A percentile compares a stretch with the other conserved stretches of the same genome.
Conservation (phyloP, 2,329 filamentous ascomycete genomes). For the Didymella keratinophila region DNA sequence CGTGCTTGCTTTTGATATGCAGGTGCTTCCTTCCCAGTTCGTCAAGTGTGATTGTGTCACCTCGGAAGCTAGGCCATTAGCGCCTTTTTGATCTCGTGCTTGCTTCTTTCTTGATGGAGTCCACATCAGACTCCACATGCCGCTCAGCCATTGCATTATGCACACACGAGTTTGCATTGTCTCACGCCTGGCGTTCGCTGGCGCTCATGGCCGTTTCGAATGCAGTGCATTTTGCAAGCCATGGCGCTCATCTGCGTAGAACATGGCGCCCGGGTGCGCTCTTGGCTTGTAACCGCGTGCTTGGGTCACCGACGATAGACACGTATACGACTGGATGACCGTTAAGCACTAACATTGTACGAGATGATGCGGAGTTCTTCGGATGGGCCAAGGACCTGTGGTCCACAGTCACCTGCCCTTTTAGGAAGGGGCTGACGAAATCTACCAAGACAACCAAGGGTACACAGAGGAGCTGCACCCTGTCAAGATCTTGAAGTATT, state of each 20-base stretch:
- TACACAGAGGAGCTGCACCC: neutral
- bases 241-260: neutral
- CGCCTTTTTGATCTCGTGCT: constrained; percentile 9
- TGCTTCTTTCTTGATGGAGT: constrained; percentile 16
- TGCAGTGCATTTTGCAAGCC: neutral
- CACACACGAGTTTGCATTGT: neutral
- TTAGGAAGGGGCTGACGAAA: constrained; percentile 2
- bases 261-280: neutral
- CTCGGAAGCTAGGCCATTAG: constrained; percentile 9
- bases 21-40: constrained; percentile 9
- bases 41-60: constrained; percentile 1
- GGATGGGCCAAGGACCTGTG: constrained; percentile 1
- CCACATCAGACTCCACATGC: constrained; percentile 13
- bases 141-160: constrained; percentile 3
- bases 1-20: constrained; percentile 17
- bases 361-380: constrained; percentile 17
- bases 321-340: neutral
- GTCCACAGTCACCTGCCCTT: constrained; percentile 1
- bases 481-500: constrained; percentile 13
- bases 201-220: constrained; percentile 5
- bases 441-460: neutral
- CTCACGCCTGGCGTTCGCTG: constrained; percentile 1
- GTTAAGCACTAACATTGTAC: neutral
- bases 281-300: constrained; percentile 9
- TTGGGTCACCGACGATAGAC: constrained; percentile 1